Evolutionary conservation across 2,329 filamentous ascomycete genomes (phyloP).

Genomic region (Trichoderma gracile): DNA sequence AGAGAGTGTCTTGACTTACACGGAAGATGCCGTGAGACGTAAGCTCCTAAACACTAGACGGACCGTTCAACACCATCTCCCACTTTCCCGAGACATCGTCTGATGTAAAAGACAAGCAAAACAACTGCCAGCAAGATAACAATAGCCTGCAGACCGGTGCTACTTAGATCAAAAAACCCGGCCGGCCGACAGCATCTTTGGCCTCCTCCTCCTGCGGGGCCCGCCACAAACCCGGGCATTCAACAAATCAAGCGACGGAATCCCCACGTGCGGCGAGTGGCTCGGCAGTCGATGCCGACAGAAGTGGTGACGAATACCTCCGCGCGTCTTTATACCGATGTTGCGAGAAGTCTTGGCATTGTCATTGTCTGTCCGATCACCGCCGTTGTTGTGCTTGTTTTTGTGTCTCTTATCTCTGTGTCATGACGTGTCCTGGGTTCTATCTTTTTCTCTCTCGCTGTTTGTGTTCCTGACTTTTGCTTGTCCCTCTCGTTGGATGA

Average conservation of each 20-base stretch:
- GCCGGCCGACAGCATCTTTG: neutral
- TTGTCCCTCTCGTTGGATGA: neutral
- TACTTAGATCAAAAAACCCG: neutral
- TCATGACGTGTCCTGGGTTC: neutral
- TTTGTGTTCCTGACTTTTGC: neutral
- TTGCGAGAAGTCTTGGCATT: neutral
- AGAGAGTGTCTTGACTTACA: too few relatives aligned
- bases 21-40: too few relatives aligned
- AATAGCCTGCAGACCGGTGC: neutral
- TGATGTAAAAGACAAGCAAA: too few relatives aligned
- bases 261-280: conserved; percentile 21
- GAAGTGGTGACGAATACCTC: neutral
- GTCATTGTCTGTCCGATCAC: neutral
- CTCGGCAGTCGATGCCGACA: conserved; percentile 17
- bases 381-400: neutral
- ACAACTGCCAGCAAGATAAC: too few relatives aligned
- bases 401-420: neutral
- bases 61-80: too few relatives aligned
- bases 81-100: too few relatives aligned
- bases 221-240: neutral
- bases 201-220: conserved; percentile 1
- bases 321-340: conserved; percentile 16
- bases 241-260: conserved; percentile 2
- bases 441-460: neutral
- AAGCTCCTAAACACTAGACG: too few relatives aligned